These are phyloP conservation scores for Ustilago loliicola DNA, from an alignment of 1,284 basidiomycete species.

Conservation along the genomic window DNA sequence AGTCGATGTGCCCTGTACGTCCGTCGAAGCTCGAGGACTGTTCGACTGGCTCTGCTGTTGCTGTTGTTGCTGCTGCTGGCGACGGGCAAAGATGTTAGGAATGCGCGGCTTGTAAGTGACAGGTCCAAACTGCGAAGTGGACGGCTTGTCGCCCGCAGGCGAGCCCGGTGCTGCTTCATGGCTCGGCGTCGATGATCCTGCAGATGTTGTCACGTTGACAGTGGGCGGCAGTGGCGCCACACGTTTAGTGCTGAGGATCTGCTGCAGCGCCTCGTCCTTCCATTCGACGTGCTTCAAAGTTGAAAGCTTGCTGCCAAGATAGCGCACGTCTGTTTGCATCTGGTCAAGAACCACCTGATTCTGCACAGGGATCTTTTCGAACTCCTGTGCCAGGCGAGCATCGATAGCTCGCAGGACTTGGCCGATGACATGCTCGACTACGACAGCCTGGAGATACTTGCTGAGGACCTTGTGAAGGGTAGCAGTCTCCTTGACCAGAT, in stretches of 20 bases:
- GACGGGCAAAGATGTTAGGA: conserved; percentile 50
- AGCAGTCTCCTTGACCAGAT: conserved; percentile 93
- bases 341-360: conserved; percentile 41
- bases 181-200: conserved; percentile 34
- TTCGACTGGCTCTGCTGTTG: conserved; percentile 29
- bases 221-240: conserved; percentile 23
- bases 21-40: conserved; percentile 39
- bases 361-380: conserved; percentile 55
- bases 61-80: conserved; percentile 42
- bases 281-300: conserved; percentile 58
- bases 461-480: conserved; percentile 96
- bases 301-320: conserved; percentile 56
- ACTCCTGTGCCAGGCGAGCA: conserved; percentile 53
- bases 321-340: conserved; percentile 52
- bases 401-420: conserved; percentile 63
- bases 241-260: conserved; percentile 38
- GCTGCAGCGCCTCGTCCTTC: conserved; percentile 53
- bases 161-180: conserved; percentile 35
- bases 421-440: conserved; percentile 59
- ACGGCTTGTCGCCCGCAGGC: conserved; percentile 34
- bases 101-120: conserved; percentile 51
- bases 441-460: conserved; percentile 78
- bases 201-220: conserved; percentile 22
- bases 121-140: conserved; percentile 34
- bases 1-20: conserved; percentile 20